phyloP scores from a whole-genome alignment of 352 stramenopile genomes.

The Phytophthora colocasiae region DNA sequence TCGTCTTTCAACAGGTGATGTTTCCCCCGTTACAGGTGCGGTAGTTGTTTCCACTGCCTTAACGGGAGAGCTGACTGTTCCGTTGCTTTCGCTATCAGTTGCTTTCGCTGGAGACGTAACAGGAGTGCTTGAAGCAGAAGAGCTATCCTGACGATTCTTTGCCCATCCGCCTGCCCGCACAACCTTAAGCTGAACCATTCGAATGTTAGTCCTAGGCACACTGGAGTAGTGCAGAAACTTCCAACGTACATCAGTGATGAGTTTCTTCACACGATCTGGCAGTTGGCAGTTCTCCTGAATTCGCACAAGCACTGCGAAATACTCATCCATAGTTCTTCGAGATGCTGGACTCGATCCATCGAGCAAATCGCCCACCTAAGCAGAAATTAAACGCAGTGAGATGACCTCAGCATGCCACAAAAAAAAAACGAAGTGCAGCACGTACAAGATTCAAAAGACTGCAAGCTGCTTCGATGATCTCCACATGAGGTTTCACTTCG shows the following conservation, averaged over 20 bases:
- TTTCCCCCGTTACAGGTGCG: slow-evolving; percentile 10
- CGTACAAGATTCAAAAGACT: slow-evolving; percentile 63
- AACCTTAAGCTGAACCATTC: slow-evolving; percentile 45
- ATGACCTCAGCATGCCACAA: too few species aligned
- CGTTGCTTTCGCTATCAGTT: slow-evolving; percentile 17
- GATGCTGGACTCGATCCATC: slow-evolving; percentile 85
- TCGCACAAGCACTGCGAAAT: slow-evolving; percentile 74
- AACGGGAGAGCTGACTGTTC: slow-evolving; percentile 4
- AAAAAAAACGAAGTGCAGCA: neutral
- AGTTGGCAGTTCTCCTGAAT: slow-evolving; percentile 53
- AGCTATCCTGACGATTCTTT: slow-evolving; percentile 53
- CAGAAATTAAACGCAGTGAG: too few species aligned
- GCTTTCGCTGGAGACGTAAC: slow-evolving; percentile 33
- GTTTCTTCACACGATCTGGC: slow-evolving; percentile 42
- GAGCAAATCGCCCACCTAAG: slow-evolving; percentile 78
- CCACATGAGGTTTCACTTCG: slow-evolving; percentile 62
- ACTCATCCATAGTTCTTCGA: slow-evolving; percentile 84
- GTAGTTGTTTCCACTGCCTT: slow-evolving; percentile 9
- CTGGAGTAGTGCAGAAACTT: neutral
- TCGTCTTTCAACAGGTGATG: slow-evolving; percentile 12
- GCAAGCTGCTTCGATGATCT: slow-evolving; percentile 78
- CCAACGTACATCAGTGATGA: slow-evolving; percentile 59
- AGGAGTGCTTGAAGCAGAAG: slow-evolving; percentile 29
- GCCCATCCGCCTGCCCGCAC: slow-evolving; percentile 61
- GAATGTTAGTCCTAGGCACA: slow-evolving; percentile 9